Evolutionary conservation across 2,329 filamentous ascomycete genomes (phyloP).

Genomic region (Colletotrichum karsti): DNA sequence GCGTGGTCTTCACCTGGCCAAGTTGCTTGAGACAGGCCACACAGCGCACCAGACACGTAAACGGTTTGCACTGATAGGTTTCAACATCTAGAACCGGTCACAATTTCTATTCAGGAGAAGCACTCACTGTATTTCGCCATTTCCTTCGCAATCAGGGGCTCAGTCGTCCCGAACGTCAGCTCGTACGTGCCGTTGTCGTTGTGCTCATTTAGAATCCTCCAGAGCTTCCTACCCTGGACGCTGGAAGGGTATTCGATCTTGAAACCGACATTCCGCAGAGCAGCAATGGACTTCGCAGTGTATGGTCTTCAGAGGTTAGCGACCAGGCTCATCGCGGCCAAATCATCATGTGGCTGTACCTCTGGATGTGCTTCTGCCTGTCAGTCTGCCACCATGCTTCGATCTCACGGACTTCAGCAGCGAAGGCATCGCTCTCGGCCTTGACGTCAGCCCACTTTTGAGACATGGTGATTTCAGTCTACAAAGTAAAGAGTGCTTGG

Average conservation of each 20-base stretch:
- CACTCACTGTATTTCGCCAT: constrained; percentile 35
- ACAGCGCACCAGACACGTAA: constrained; percentile 50
- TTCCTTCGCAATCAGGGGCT: constrained; percentile 42
- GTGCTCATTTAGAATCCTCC: constrained; percentile 43
- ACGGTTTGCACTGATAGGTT: constrained; percentile 40
- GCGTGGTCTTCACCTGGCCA: constrained; percentile 48
- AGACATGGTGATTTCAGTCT: not conserved
- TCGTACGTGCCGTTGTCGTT: constrained; percentile 42
- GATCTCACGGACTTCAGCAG: not conserved
- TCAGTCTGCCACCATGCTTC: not conserved
- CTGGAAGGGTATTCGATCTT: constrained; percentile 38
- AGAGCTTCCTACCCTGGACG: constrained; percentile 44
- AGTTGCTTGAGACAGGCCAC: constrained; percentile 45
- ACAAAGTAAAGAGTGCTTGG: not conserved
- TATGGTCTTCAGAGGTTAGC: constrained; percentile 33
- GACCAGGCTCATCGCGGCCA: not conserved
- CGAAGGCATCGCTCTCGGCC: not conserved
- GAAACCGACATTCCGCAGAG: constrained; percentile 37
- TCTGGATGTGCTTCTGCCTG: not conserved
- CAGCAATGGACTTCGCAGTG: constrained; percentile 41
- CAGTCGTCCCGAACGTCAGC: constrained; percentile 47
- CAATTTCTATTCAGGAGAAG: rapidly evolving
- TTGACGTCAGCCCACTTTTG: not conserved
- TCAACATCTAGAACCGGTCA: not conserved
- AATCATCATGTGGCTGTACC: not conserved